phyloP scores from a whole-genome alignment of 257 asterid species.

The Gardenia jasminoides region DNA sequence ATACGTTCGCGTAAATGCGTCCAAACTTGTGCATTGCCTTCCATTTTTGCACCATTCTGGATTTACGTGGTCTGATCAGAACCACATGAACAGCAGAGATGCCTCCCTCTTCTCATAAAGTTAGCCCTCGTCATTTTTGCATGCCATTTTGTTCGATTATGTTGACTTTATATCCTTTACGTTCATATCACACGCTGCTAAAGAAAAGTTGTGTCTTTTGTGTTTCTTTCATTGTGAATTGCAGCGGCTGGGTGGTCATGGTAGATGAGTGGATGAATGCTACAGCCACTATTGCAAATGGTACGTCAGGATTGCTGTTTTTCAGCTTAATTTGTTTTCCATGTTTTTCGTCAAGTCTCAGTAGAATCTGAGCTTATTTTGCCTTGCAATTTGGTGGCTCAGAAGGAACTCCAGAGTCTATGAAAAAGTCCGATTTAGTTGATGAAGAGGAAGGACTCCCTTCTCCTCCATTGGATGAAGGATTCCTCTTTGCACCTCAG shows the following conservation, averaged over 20 bases:
- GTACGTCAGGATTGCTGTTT: conserved; percentile 2
- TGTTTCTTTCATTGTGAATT: conserved; percentile 21
- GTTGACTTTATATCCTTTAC: background rate
- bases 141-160: background rate
- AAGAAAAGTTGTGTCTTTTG: background rate
- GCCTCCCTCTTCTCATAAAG: background rate
- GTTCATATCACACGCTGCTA: background rate
- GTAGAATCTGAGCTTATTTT: background rate
- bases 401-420: conserved; percentile 65
- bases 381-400: conserved; percentile 23
- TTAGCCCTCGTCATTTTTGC: background rate
- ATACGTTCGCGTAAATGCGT: background rate
- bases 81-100: background rate
- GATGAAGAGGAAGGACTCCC: conserved; percentile 91
- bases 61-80: background rate
- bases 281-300: conserved; percentile 57
- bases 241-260: conserved; percentile 79
- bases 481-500: conserved; percentile 63
- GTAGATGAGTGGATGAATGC: conserved; percentile 71
- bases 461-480: conserved; percentile 96
- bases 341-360: background rate
- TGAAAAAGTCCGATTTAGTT: conserved; percentile 49
- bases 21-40: conserved; percentile 1
- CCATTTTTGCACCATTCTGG: background rate
- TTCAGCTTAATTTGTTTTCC: conserved; percentile 9